Percentiles rank a stretch among this genome's conserved stretches.
phyloP scores from a whole-genome alignment of 805 yeast genomes.

The Brettanomyces nanus region DNA sequence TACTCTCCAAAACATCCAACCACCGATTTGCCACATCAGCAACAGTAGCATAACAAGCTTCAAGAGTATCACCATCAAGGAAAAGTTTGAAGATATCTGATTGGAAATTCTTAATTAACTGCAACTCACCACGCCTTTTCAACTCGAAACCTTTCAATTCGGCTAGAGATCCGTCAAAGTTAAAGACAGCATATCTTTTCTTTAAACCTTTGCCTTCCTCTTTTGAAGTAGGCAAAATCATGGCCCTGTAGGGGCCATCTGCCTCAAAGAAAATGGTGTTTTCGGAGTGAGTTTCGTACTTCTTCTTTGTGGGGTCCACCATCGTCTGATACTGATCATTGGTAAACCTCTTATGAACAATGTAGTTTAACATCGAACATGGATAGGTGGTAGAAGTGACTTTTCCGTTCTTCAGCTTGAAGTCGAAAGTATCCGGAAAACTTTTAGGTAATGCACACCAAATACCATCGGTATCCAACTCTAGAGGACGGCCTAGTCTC shows the following conservation, averaged over 20 bases:
- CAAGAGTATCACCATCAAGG: slow-evolving; percentile 74
- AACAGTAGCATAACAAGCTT: slow-evolving; percentile 78
- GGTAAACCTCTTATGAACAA: slow-evolving; percentile 86
- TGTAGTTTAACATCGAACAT: slow-evolving; percentile 89
- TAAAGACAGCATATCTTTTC: slow-evolving; percentile 95
- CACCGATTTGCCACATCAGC: slow-evolving; percentile 92
- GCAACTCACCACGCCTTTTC: slow-evolving; percentile 94
- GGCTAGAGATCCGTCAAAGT: slow-evolving; percentile 87
- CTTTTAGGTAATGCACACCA: slow-evolving; percentile 96
- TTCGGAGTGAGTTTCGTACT: slow-evolving; percentile 74
- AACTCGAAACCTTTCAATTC: slow-evolving; percentile 95
- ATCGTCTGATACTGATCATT: slow-evolving; percentile 91
- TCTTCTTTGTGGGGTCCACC: slow-evolving; percentile 56
- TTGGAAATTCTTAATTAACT: slow-evolving; percentile 89
- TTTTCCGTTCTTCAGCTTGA: slow-evolving; percentile 71
- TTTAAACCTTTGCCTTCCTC: slow-evolving; percentile 97
- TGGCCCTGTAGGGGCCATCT: slow-evolving; percentile 97
- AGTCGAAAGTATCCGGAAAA: slow-evolving; percentile 81
- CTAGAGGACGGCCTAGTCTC: slow-evolving; percentile 89
- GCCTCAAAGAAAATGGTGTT: slow-evolving; percentile 96
- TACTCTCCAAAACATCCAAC: slow-evolving; percentile 87
- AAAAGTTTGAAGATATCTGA: slow-evolving; percentile 89
- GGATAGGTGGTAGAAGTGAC: slow-evolving; percentile 78
- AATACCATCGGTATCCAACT: slow-evolving; percentile 97
- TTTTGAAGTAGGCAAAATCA: slow-evolving; percentile 93